phyloP scores from a whole-genome alignment of 2,329 filamentous ascomycete species.

The Neurospora crassa region DNA sequence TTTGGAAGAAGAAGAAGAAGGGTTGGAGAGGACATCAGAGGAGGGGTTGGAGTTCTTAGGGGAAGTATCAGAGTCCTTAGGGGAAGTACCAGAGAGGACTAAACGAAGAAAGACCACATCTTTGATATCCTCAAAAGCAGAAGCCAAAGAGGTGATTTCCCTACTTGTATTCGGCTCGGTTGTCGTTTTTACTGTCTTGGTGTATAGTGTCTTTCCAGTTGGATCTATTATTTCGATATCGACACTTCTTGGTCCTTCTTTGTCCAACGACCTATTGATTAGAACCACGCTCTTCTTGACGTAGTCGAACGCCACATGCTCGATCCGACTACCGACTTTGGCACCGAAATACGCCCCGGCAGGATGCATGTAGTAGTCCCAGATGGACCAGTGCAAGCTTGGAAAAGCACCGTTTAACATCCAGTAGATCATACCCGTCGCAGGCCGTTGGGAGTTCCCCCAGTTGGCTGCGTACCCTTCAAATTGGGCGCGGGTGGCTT shows the following conservation, averaged over 20 bases:
- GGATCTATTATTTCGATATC: slow-evolving; percentile 39
- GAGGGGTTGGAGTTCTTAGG: no score
- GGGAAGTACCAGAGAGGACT: slow-evolving; percentile 26
- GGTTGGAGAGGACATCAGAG: no score
- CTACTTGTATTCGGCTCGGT: slow-evolving; percentile 38
- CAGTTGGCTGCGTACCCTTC: slow-evolving; percentile 46
- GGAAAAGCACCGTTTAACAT: slow-evolving; percentile 60
- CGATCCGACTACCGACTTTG: slow-evolving; percentile 38
- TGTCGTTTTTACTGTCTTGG: slow-evolving; percentile 19
- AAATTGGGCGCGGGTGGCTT: slow-evolving; percentile 50
- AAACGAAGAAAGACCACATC: slow-evolving; percentile 43
- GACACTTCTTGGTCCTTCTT: slow-evolving; percentile 31
- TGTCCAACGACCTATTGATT: slow-evolving; percentile 42
- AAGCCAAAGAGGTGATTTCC: slow-evolving; percentile 23
- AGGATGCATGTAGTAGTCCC: slow-evolving; percentile 52
- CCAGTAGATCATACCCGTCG: slow-evolving; percentile 56
- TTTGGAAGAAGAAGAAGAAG: no score
- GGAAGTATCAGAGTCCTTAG: no score
- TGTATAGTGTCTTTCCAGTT: slow-evolving; percentile 33
- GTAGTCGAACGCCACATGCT: slow-evolving; percentile 50
- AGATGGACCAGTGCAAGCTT: slow-evolving; percentile 54
- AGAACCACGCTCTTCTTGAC: slow-evolving; percentile 34
- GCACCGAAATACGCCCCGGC: slow-evolving; percentile 50
- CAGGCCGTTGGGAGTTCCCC: slow-evolving; percentile 37
- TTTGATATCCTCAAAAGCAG: slow-evolving; percentile 20